A percentile compares a stretch with the other conserved stretches of the same genome.
Conservation (phyloP, 2,329 filamentous ascomycete genomes). For the Hypoxylon sp. region DNA sequence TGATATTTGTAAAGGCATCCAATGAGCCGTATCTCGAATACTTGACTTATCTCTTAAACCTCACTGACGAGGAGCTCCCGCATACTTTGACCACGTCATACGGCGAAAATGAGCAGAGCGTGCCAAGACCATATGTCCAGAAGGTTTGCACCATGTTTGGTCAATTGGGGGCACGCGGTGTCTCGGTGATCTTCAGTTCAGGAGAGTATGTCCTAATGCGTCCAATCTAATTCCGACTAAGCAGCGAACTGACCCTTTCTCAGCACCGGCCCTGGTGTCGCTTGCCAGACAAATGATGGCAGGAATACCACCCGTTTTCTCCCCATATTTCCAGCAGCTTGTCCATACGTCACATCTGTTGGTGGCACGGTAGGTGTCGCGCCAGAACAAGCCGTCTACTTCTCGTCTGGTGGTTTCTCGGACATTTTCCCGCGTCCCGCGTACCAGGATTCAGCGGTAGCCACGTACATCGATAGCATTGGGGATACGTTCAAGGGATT, state of each 20-base stretch:
- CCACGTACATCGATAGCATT: constrained; percentile 56
- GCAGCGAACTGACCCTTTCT: constrained; percentile 19
- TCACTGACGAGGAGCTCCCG: constrained; percentile 46
- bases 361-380: constrained; percentile 65
- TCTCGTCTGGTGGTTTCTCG: constrained; percentile 67
- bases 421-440: constrained; percentile 59
- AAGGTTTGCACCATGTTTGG: constrained; percentile 49
- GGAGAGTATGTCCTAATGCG: constrained; percentile 46
- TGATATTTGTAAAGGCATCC: constrained; percentile 21
- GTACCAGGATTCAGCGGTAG: constrained; percentile 63
- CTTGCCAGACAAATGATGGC: constrained; percentile 68
- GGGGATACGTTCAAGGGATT: constrained; percentile 57
- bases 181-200: constrained; percentile 49
- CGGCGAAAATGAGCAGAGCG: constrained; percentile 48
- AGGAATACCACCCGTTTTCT: constrained; percentile 65
- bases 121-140: constrained; percentile 46
- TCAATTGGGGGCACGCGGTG: constrained; percentile 48
- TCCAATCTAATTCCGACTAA: neutral
- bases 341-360: constrained; percentile 70
- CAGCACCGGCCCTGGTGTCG: constrained; percentile 48
- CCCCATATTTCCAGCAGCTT: constrained; percentile 67
- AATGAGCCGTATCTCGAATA: constrained; percentile 50
- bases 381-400: constrained; percentile 67
- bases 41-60: constrained; percentile 47
- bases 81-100: constrained; percentile 48